Evolutionary conservation across 306 rosid species (phyloP), one percentile per base, ranked within the genome.

Genomic region (Oxytropis ochrocephala): DNA sequence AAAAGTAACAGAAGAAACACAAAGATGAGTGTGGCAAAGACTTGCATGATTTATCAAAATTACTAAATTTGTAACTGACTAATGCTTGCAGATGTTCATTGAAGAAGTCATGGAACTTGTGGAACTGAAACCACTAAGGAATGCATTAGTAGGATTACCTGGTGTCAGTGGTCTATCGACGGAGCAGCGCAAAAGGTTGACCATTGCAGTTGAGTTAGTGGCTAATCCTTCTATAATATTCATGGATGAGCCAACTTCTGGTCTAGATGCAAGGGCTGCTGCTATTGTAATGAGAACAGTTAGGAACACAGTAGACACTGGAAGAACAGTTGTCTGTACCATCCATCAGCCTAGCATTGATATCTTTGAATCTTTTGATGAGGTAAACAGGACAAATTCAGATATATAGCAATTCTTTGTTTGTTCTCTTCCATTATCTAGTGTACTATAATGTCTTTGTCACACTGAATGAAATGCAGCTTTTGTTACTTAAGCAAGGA

Each of bases 161-260:
- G 80, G 91, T 52, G 77, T 80, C 4, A 79, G 46, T 17, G 91
- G 88, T 79, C 86, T 86, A 39, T 86, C 91, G 1, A 86, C 83
- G 4, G 91, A 86, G 67, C 91, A 86, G 19, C 83, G 91, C 29
- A 86, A 86, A 77, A 81, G 88, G 74, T 54, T 86, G 70, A 86
- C 91, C 9, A 79, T 86, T 63, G 88, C 91, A 3, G 91, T 81
- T 71, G 91, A 86, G 50, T 77, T 86, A 33, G 91, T 86, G 21
- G 86, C 91, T 3, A 86, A 86, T 59, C 91, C 91, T 70, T 84
- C 86, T 33, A 81, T 86, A 51, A 84, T 86, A 76, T 86, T 86
- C 80, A 86, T 86, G 91, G 91, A 86, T 74, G 91, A 86, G 46
- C 91, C 91, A 68, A 86, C 91, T 70, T 86, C 91, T 17, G 91